Evolutionary conservation across 2,329 filamentous ascomycete species (phyloP).

Genomic region (Chrysoporthe deuterocubensis): DNA sequence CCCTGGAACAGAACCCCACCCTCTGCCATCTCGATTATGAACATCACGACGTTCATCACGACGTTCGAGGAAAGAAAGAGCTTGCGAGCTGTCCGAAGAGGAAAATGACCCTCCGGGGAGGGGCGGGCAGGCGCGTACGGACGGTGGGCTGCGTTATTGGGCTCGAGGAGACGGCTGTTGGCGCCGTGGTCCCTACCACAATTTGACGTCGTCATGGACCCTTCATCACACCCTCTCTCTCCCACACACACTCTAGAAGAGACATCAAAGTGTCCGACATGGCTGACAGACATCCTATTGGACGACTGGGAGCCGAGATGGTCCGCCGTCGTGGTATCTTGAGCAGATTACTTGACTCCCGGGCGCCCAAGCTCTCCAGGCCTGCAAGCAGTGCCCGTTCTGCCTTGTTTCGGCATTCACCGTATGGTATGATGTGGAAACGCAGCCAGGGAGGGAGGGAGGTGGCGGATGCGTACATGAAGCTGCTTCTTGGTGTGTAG

Average conservation of each 20-base stretch:
- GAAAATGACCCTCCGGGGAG: neutral
- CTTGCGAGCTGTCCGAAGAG: neutral
- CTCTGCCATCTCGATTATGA: no score
- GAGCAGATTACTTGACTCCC: no score
- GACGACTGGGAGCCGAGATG: neutral
- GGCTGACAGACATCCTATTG: neutral
- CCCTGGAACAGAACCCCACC: no score
- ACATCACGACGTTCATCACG: no score
- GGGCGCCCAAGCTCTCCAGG: no score
- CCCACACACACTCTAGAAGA: neutral
- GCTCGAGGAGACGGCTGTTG: neutral
- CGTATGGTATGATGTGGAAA: neutral
- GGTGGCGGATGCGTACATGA: neutral
- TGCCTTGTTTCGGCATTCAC: neutral
- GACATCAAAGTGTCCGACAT: neutral
- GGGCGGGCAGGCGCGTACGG: neutral
- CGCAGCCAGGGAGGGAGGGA: neutral
- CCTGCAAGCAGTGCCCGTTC: neutral
- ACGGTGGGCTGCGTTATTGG: neutral
- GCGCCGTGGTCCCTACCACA: neutral
- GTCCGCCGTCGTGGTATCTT: no score
- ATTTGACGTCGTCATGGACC: neutral
- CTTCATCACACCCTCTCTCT: neutral
- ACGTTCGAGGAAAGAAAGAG: no score
- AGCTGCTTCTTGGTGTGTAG: neutral